Conservation (phyloP, 2,329 filamentous ascomycete species). For the Emericellopsis atlantica region DNA sequence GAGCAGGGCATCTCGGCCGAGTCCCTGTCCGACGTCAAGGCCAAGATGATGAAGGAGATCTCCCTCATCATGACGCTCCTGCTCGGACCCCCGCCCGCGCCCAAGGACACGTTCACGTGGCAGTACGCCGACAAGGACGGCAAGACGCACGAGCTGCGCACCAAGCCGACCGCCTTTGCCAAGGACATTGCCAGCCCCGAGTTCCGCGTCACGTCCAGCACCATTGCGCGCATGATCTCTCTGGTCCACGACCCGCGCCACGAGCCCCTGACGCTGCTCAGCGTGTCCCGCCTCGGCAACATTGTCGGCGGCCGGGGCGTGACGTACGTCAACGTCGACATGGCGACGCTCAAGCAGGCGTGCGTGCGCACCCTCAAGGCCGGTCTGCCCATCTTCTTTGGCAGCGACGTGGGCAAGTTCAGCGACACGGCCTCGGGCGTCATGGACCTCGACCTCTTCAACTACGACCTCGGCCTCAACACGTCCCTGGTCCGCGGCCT, state of each 20-base stretch:
- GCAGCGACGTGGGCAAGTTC: slow-evolving; percentile 77
- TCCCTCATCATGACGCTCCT: slow-evolving; percentile 72
- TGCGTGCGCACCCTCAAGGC: slow-evolving; percentile 68
- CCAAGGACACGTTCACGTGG: slow-evolving; percentile 64
- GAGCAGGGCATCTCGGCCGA: slow-evolving; percentile 15
- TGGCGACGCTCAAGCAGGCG: slow-evolving; percentile 56
- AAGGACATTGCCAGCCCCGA: slow-evolving; percentile 51
- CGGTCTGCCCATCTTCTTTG: slow-evolving; percentile 78
- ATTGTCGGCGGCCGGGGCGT: slow-evolving; percentile 64
- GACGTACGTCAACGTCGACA: slow-evolving; percentile 74
- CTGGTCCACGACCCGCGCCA: slow-evolving; percentile 81
- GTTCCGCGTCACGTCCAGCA: slow-evolving; percentile 33
- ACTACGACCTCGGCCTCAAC: slow-evolving; percentile 78
- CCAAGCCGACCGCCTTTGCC: slow-evolving; percentile 62
- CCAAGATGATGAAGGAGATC: slow-evolving; percentile 67
- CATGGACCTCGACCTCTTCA: slow-evolving; percentile 67
- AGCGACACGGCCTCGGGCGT: slow-evolving; percentile 55
- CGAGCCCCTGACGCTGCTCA: slow-evolving; percentile 57
- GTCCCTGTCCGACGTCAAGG: slow-evolving; percentile 41
- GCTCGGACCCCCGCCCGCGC: slow-evolving; percentile 64
- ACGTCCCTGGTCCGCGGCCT: slow-evolving; percentile 53
- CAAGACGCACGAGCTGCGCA: slow-evolving; percentile 46
- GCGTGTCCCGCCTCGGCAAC: slow-evolving; percentile 69
- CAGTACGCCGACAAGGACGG: slow-evolving; percentile 60
- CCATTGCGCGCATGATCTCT: slow-evolving; percentile 61